Evolutionary conservation across 2,329 filamentous ascomycete genomes (phyloP), one percentile per base, ranked within the genome.

Genomic region (Fusarium proliferatum): DNA sequence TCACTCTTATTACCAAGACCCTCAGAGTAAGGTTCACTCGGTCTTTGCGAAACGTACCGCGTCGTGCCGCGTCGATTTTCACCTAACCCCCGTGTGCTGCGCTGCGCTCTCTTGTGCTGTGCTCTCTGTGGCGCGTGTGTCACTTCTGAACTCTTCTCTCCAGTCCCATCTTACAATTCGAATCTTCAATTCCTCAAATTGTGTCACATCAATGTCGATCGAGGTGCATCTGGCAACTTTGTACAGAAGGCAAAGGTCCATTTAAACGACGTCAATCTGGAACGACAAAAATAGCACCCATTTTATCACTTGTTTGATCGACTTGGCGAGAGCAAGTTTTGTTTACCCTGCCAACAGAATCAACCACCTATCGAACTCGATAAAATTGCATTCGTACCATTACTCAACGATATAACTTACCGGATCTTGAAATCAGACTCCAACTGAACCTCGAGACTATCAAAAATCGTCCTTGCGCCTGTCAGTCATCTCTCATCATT

Each of bases 211-310:
- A 33, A 33, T 23, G 42, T 43, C 52, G 45, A 45, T 42, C 52
- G 56, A 41, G 42, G 26, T 64, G 34, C 46, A 52, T 68, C 49
- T 52, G 39, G 45, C 56, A 38, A 49, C 43, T 58, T 58, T 30
- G 36, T 42, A 36, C 33, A 38, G 43, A 49, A 33, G 28, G 56
- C 23, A 46, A 51, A 42, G 26, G 38, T 43, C 28, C 56, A 33
- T 66, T 52, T 36, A 33, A 28, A 33, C 45, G 33, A 48, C 53
- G 56, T 64, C 59, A 53, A 59, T 36, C 39, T 68, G 60, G 15
- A 65, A 61, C 60, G 56, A 57, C 67, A 64, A 63, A 67, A 74
- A 73, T 64, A 74, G 67, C 55, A 67, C 58, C 45, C 30, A 52
- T 46, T 36, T 61, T 46, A 67, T 64, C 61, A 46, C 52, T 41